Base-by-base conservation (phyloP, 2,329 filamentous ascomycete genomes). In the Geosmithia morbida region DNA sequence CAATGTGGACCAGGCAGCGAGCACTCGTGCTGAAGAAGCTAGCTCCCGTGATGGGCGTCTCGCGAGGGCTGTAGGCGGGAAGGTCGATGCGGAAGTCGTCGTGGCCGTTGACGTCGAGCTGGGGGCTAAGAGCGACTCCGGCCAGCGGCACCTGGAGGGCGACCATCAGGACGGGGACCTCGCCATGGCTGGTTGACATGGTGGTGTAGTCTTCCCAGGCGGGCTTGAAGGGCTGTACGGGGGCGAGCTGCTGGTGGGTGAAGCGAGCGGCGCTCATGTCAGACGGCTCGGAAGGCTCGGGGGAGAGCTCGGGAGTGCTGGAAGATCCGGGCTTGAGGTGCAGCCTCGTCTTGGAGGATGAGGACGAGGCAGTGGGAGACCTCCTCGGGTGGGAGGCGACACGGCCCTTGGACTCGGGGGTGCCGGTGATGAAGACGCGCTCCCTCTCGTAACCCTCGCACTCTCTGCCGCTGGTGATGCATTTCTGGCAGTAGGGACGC, bases 371-470 rank as follows among this genome's bases (percentile, higher is more conserved):
- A 14, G 37, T 17, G 13, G 26, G 17, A 14, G 44, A 51, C 46
- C 70, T 63, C 49, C 68, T 71, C 2, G 75, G 75, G 49, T 78
- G 75, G 2, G 73, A 77, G 42, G 74, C 74, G 46, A 75, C 76
- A 30, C 75, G 68, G 11, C 75, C 75, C 49, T 67, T 71, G 50
- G 69, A 70, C 49, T 75, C 64, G 39, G 64, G 65, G 2, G 75
- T 79, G n/a, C 74, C 74, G 40, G 76, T 72, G 57, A 83, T 79
- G 60, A 83, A 83, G 48, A 81, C 71, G 16, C 72, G 72, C 56
- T 81, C 72, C 40, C 74, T 67, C 55, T 79, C 71, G 58, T 83
- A 84, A 40, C 79, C 79, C 44, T 71, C 71, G 54, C 79, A 83
- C 49, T 70, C 59, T 43, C 76, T 66, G 19, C 75, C 74, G 53